phyloP scores from a whole-genome alignment of 495 filamentous ascomycete genomes.

The Cercophora newfieldiana region DNA sequence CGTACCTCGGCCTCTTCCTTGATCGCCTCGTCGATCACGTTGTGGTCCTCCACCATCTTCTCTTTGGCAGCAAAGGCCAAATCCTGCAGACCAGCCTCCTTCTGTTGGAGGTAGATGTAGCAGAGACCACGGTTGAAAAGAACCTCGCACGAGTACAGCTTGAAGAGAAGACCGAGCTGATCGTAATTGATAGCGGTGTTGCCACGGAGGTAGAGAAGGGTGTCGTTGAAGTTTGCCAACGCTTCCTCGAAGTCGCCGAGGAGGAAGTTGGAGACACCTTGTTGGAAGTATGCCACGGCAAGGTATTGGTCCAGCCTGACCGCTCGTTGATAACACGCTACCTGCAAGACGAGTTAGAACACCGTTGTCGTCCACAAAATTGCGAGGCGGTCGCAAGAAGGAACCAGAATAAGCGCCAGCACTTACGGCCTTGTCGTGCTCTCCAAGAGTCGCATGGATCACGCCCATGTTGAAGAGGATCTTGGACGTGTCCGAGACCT shows the following conservation, averaged over 20 bases:
- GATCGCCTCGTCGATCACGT: constrained; percentile 97
- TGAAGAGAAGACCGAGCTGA: constrained; percentile 93
- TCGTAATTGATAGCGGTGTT: constrained; percentile 99
- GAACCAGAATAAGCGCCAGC: neutral
- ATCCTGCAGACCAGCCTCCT: constrained; percentile 86
- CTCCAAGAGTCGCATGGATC: constrained; percentile 95
- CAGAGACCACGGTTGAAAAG: constrained; percentile 97
- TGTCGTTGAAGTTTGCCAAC: constrained; percentile 98
- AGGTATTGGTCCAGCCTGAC: constrained; percentile 90
- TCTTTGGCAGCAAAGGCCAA: constrained; percentile 91
- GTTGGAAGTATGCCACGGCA: constrained; percentile 97
- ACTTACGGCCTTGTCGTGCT: constrained; percentile 92
- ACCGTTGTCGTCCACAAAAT: neutral
- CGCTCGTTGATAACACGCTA: constrained; percentile 91
- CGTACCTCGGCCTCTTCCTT: constrained; percentile 85
- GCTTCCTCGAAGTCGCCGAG: constrained; percentile 97
- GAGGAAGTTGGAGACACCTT: constrained; percentile 97
- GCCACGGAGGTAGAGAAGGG: constrained; percentile 88
- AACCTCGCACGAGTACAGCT: constrained; percentile 95
- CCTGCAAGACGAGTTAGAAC: constrained; percentile 53
- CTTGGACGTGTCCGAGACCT: constrained; percentile 93
- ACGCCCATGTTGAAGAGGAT: constrained; percentile 99
- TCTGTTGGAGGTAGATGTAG: constrained; percentile 94
- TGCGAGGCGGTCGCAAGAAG: neutral
- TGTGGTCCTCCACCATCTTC: constrained; percentile 91